Percentiles rank a stretch among this genome's conserved stretches.
phyloP scores from a whole-genome alignment of 495 filamentous ascomycete genomes.

The Penicillium goetzii region DNA sequence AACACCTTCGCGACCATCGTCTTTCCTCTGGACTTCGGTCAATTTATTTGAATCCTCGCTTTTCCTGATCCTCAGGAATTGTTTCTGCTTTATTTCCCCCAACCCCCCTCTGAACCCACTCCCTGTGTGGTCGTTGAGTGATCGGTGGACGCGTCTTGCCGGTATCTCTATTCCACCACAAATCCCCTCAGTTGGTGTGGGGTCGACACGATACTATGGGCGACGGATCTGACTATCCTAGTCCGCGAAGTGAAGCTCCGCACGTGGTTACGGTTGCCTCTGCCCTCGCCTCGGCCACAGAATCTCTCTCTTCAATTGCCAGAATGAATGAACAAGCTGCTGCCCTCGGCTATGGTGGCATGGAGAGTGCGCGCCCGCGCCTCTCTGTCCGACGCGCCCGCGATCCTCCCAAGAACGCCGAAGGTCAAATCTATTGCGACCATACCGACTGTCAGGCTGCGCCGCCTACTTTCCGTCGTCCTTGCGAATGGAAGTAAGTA shows the following conservation, averaged over 20 bases:
- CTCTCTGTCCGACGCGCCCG: slow-evolving; percentile 53
- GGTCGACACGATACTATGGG: slow-evolving; percentile 48
- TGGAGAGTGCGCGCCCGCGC: slow-evolving; percentile 49
- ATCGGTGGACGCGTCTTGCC: slow-evolving; percentile 29
- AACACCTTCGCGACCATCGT: slow-evolving; percentile 11
- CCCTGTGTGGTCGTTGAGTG: slow-evolving; percentile 17
- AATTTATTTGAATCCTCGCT: slow-evolving; percentile 20
- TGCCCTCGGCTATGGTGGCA: slow-evolving; percentile 32
- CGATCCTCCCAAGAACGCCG: slow-evolving; percentile 63
- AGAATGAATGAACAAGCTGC: slow-evolving; percentile 47
- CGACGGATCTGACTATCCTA: slow-evolving; percentile 57
- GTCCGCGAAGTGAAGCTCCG: slow-evolving; percentile 55
- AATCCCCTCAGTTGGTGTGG: slow-evolving; percentile 40
- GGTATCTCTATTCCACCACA: slow-evolving; percentile 34
- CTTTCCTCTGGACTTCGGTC: slow-evolving; percentile 15
- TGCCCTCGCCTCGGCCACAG: slow-evolving; percentile 45
- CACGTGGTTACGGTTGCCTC: slow-evolving; percentile 42
- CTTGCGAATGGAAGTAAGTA: slow-evolving; percentile 92
- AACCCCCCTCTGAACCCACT: slow-evolving; percentile 2
- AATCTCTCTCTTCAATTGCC: slow-evolving; percentile 41
- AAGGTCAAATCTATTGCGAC: slow-evolving; percentile 73
- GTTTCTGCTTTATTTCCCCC: background rate
- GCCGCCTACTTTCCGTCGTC: slow-evolving; percentile 69
- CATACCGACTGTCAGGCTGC: slow-evolving; percentile 60
- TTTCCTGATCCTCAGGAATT: background rate